Evolutionary conservation across 495 filamentous ascomycete genomes (phyloP).

Genomic region (Peziza echinospora): DNA sequence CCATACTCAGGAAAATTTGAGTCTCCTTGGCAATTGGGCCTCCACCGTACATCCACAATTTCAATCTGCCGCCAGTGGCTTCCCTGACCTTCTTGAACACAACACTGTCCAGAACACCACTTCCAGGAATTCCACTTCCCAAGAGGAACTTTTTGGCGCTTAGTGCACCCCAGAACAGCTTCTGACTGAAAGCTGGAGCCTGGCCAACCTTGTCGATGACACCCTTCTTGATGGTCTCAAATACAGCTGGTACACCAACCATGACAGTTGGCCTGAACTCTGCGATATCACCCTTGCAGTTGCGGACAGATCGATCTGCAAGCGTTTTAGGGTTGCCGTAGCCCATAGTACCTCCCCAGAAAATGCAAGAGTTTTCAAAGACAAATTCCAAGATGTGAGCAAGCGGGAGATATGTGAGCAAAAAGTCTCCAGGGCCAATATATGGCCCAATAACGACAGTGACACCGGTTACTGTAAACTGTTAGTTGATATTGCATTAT

Average conservation of each 20-base stretch:
- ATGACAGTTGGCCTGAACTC: conserved; percentile 83
- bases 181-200: conserved; percentile 46
- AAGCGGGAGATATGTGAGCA: conserved; percentile 81
- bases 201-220: conserved; percentile 70
- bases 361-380: conserved; percentile 80
- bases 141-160: conserved; percentile 64
- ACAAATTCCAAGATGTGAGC: conserved; percentile 96
- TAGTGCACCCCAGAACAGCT: conserved; percentile 84
- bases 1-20: conserved; percentile 70
- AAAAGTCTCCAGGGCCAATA: conserved; percentile 62
- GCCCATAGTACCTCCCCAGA: conserved; percentile 92
- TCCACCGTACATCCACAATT: conserved; percentile 69
- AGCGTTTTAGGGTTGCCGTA: conserved; percentile 90
- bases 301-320: conserved; percentile 70
- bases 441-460: conserved; percentile 65
- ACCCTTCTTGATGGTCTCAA: conserved; percentile 96
- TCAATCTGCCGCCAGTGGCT: conserved; percentile 62
- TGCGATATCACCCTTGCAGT: conserved; percentile 87
- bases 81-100: conserved; percentile 87
- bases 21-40: conserved; percentile 73
- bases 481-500: conserved; percentile 3
- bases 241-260: conserved; percentile 89
- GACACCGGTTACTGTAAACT: conserved; percentile 53
- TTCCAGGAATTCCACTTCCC: conserved; percentile 51
- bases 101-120: conserved; percentile 45